Evolutionary conservation across 805 yeast genomes (phyloP).

Genomic region (Lipomyces chichibuensis): DNA sequence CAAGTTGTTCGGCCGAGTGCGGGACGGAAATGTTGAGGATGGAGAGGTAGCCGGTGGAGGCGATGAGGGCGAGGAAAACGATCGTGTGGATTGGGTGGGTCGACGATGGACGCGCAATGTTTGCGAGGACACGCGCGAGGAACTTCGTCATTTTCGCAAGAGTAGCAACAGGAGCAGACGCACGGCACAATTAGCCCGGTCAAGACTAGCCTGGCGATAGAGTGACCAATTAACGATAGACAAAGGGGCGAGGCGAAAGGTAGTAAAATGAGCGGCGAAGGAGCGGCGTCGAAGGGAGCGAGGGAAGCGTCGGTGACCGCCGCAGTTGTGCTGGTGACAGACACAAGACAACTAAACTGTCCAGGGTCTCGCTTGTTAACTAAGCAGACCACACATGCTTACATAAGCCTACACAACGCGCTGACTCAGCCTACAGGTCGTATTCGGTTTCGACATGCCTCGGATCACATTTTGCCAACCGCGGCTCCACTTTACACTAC

Average conservation of each 20-base stretch:
- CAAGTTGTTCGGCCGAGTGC: slow-evolving; percentile 24
- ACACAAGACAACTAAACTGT: not conserved
- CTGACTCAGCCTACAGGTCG: not conserved
- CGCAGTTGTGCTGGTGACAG: slow-evolving; percentile 1
- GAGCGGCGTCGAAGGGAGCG: not conserved
- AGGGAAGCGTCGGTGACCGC: not conserved
- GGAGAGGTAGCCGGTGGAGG: slow-evolving; percentile 78
- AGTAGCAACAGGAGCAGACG: not conserved
- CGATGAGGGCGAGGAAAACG: slow-evolving; percentile 68
- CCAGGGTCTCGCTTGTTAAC: not conserved
- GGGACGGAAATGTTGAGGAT: slow-evolving; percentile 50
- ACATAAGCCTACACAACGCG: not conserved
- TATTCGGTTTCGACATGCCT: not conserved
- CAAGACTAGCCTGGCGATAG: slow-evolving; percentile 2
- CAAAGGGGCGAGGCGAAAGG: not conserved
- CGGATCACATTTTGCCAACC: not conserved
- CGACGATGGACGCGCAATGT: slow-evolving; percentile 31
- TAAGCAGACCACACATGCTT: not conserved
- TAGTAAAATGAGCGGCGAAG: slow-evolving; percentile 10
- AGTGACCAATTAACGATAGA: not conserved
- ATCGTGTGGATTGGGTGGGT: slow-evolving; percentile 81
- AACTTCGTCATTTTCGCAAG: slow-evolving; percentile 18
- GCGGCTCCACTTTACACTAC: not conserved
- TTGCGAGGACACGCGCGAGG: slow-evolving; percentile 25
- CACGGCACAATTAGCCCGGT: slow-evolving; percentile 1